These are phyloP conservation scores for Plasmodium vivax DNA, from an alignment of 169 alveolate species.

Conservation along the genomic window DNA sequence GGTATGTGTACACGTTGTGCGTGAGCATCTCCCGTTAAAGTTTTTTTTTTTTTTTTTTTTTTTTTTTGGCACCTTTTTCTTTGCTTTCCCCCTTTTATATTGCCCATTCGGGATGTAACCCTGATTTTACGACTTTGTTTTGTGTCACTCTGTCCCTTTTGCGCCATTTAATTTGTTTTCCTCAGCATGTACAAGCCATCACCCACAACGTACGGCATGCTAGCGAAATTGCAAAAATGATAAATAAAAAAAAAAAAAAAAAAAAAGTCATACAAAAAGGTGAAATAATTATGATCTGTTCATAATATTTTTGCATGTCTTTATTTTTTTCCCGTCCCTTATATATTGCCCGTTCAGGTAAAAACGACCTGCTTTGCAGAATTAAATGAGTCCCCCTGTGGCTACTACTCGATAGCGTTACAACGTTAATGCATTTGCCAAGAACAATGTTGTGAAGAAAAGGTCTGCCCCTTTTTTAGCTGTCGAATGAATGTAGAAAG, in stretches of 20 bases:
- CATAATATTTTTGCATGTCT: conserved; percentile 16
- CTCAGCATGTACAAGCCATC: neutral
- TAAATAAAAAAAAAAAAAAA: neutral
- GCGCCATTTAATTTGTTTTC: neutral
- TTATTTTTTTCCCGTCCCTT: neutral
- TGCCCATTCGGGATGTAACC: conserved; percentile 5
- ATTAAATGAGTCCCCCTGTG: neutral
- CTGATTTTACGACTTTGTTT: neutral
- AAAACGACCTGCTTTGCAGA: neutral
- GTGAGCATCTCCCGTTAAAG: neutral
- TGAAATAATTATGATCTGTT: conserved; percentile 41
- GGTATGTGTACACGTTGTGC: neutral
- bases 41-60: conserved; percentile 6
- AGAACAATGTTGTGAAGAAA: neutral
- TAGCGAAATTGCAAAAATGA: neutral
- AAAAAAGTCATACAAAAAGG: conserved; percentile 7
- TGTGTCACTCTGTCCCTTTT: neutral
- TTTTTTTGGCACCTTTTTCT: neutral
- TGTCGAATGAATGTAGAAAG: neutral
- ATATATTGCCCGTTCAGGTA: neutral
- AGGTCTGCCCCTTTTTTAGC: neutral
- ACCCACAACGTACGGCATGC: neutral
- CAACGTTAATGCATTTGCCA: neutral
- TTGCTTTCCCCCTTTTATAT: neutral
- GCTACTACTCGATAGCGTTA: neutral